phyloP scores from a whole-genome alignment of 73 alveolate species.

The Paramecium primaurelia region DNA sequence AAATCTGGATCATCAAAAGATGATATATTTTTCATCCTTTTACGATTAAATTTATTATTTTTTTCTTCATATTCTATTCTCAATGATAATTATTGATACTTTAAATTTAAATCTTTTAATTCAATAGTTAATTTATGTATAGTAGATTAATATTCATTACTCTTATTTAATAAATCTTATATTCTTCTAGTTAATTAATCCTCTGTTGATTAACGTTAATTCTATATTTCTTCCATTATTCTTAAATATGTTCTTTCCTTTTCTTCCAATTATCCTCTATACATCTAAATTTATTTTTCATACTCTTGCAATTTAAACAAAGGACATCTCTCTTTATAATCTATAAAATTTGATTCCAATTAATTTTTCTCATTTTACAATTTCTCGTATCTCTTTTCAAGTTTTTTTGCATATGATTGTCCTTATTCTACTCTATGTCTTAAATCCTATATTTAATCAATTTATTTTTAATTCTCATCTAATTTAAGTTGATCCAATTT shows the following conservation, averaged over 20 bases:
- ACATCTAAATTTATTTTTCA: constrained; percentile 4
- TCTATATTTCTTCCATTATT: background rate
- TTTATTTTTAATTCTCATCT: background rate
- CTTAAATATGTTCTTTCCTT: background rate
- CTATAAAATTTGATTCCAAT: background rate
- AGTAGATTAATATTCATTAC: background rate
- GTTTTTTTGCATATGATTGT: background rate
- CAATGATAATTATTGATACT: background rate
- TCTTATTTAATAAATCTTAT: background rate
- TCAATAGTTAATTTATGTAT: background rate
- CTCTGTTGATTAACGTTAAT: background rate
- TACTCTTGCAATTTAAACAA: background rate
- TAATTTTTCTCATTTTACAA: background rate
- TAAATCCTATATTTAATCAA: background rate
- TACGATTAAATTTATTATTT: background rate
- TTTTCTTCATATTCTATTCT: background rate
- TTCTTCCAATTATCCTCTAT: background rate
- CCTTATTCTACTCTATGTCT: background rate
- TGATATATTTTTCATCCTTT: background rate
- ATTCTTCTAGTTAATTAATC: constrained; percentile 7
- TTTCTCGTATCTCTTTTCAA: background rate
- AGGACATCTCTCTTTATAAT: background rate
- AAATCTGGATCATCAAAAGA: background rate
- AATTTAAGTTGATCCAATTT: background rate
- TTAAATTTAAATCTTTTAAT: background rate